A percentile compares a stretch with the other conserved stretches of the same genome.
These are phyloP conservation scores for Helicocarpus griseus DNA, from an alignment of 2,329 filamentous ascomycete genomes.

Conservation along the genomic window DNA sequence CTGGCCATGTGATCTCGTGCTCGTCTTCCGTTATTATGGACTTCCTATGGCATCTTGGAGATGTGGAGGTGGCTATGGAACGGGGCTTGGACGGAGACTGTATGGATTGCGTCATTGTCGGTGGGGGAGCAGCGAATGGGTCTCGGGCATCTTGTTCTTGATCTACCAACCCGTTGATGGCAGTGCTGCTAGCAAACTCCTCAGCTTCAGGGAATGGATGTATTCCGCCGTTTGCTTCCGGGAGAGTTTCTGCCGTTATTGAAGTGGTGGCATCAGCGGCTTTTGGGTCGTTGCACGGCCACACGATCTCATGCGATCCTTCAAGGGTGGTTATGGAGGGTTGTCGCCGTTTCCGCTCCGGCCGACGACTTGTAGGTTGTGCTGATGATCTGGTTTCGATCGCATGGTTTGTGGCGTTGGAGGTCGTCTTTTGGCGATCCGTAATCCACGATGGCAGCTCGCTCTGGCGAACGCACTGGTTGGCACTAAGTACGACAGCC, in stretches of 20 bases:
- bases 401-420: neutral
- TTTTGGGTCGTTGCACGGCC: constrained; percentile 23
- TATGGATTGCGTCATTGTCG: neutral
- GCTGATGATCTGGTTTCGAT: neutral
- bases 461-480: constrained; percentile 62
- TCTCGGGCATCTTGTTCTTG: neutral
- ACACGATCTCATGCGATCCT: constrained; percentile 40
- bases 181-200: neutral
- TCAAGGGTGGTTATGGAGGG: constrained; percentile 26
- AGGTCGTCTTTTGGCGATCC: constrained; percentile 9
- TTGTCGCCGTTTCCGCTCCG: constrained; percentile 11
- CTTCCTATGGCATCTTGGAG: constrained; percentile 5
- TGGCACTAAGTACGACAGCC: constrained; percentile 75
- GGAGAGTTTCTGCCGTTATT: neutral
- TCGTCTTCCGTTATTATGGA: constrained; percentile 22
- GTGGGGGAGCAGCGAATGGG: neutral
- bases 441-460: constrained; percentile 51
- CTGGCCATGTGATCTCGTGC: constrained; percentile 32
- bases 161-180: neutral
- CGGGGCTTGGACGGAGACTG: neutral
- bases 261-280: neutral
- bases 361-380: neutral
- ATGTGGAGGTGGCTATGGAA: neutral
- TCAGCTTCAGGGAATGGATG: neutral
- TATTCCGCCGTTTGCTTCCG: neutral